Base-by-base conservation (phyloP, 2,329 filamentous ascomycete genomes). In the Colletotrichum tofieldiae region DNA sequence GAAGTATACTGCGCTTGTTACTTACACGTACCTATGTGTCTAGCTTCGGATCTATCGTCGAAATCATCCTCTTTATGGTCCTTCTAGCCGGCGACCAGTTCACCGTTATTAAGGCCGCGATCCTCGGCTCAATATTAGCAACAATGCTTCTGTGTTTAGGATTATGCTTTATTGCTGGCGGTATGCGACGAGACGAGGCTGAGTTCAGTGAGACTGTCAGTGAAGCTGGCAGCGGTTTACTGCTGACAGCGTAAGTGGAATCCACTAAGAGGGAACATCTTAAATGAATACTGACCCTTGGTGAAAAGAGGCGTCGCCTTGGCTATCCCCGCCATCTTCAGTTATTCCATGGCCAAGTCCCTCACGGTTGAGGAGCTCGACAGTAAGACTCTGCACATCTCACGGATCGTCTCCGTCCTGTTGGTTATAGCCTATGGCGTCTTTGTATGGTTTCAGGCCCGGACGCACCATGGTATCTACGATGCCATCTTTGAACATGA, bases 1-100 rank as follows among this genome's bases (percentile, higher is more conserved):
- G 2, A 41, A 20, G 1, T 16, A 23, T 81, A 81, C 29, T 77
- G 82, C 9, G n/a, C 6, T 5, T 11, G 12, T 29, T 20, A n/a
- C 26, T 51, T 29, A 68, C 65, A 63, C 2, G n/a, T 32, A 23
- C 14, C 37, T 18, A 18, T n/a, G 16, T 20, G 39, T 23, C 0
- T 26, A 86, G 85, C 0, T 80, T 95, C 63, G 93, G 93, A 2
- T 93, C 93, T 0, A 83, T 95, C 12, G 93, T 96, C 64, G 94
- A 97, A 79, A 92, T 97, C 68, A 89, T 97, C 58, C 84, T 97
- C 39, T 96, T 97, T 82, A 92, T 96, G 85, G 89, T 95, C 2
- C 83, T 97, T 55, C 86, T 96, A 5, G 80, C 80, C 14, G 81
- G 84, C 2, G 75, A 85, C 63, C 81, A 85, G 80, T 91, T 92